These are phyloP conservation scores for Collybiopsis confluens DNA, from an alignment of 768 basidiomycete genomes.

Conservation along the genomic window DNA sequence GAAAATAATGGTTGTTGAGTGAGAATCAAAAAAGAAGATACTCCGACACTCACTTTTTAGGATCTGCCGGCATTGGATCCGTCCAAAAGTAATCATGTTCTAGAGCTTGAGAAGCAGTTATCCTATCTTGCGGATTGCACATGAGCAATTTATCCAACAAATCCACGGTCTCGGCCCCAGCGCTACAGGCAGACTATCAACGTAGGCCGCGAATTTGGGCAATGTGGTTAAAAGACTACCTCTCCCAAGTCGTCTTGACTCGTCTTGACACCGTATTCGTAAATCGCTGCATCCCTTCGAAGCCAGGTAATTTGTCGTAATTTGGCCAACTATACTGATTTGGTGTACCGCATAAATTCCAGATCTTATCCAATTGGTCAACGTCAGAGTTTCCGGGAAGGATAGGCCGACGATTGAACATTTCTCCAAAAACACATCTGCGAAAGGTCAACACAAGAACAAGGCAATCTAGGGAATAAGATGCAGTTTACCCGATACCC, in stretches of 20 bases:
- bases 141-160: conserved; percentile 77
- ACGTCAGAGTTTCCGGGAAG: conserved; percentile 83
- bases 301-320: conserved; percentile 69
- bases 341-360: conserved; percentile 84
- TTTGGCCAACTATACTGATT: conserved; percentile 80
- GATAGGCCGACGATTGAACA: conserved; percentile 86
- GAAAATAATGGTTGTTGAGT: neutral
- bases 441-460: neutral
- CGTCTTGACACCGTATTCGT: conserved; percentile 43
- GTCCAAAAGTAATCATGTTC: conserved; percentile 96
- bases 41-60: conserved; percentile 55
- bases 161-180: conserved; percentile 72
- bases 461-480: neutral
- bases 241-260: conserved; percentile 54
- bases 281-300: conserved; percentile 73
- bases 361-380: conserved; percentile 91
- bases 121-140: conserved; percentile 78
- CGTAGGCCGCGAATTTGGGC: conserved; percentile 4
- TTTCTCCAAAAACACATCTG: conserved; percentile 95
- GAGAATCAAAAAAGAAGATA: neutral
- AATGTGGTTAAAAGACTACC: conserved; percentile 35
- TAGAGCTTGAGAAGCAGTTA: conserved; percentile 82
- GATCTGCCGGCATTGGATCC: conserved; percentile 82
- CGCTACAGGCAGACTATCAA: conserved; percentile 32
- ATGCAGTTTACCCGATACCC: conserved; percentile 74